Percentiles rank a stretch among this genome's conserved stretches.
Conservation (phyloP, 345 rosid species). For the Brassica incana region DNA sequence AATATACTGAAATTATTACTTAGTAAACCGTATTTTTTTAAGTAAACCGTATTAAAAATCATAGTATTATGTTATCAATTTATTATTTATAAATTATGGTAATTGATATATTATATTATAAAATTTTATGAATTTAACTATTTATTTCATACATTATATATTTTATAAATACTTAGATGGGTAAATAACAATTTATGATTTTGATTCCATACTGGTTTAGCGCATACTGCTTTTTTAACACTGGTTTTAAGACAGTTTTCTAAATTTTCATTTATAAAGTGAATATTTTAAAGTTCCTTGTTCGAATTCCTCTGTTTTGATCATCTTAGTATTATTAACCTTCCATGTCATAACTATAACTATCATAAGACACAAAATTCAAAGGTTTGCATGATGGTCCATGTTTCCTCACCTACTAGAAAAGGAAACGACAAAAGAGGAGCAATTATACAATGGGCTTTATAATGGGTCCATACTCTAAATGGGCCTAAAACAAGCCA, state of each 20-base stretch:
- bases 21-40: too few relatives aligned
- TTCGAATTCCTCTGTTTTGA: background rate
- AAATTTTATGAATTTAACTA: too few relatives aligned
- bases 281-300: background rate
- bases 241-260: background rate
- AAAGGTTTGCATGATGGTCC: background rate
- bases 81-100: too few relatives aligned
- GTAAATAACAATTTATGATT: background rate
- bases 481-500: constrained; percentile 28
- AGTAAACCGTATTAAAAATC: too few relatives aligned
- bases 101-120: too few relatives aligned
- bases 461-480: background rate
- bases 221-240: background rate
- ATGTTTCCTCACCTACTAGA: background rate
- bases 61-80: too few relatives aligned
- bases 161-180: background rate
- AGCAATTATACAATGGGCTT: background rate
- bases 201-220: background rate
- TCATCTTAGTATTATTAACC: background rate
- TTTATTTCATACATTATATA: too few relatives aligned
- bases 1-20: too few relatives aligned
- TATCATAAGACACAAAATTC: background rate
- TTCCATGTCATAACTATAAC: background rate
- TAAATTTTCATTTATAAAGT: background rate
- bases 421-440: background rate